Evolutionary conservation across 2,329 filamentous ascomycete species (phyloP).

Genomic region (Chaetomium globosum): DNA sequence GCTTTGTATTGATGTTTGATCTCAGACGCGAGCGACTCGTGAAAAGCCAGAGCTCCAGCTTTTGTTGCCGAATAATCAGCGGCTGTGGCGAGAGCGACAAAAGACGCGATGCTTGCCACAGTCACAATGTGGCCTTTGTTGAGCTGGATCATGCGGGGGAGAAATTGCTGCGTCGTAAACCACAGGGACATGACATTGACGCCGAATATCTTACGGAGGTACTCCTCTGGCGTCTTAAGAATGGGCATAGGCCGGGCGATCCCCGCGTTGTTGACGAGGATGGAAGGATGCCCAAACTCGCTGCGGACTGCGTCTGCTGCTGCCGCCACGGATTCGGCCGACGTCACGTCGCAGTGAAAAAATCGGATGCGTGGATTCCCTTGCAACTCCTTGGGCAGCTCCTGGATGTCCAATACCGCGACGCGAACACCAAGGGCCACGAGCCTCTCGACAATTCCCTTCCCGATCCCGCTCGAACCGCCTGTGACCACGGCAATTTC

Average conservation of each 20-base stretch:
- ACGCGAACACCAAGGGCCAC: slow-evolving; percentile 44
- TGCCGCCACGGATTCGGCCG: slow-evolving; percentile 49
- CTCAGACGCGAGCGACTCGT: slow-evolving; percentile 56
- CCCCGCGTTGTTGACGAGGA: slow-evolving; percentile 64
- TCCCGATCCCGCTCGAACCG: slow-evolving; percentile 43
- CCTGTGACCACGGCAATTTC: slow-evolving; percentile 38
- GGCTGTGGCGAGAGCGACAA: slow-evolving; percentile 54
- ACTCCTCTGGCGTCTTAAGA: slow-evolving; percentile 51
- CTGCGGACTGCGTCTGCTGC: slow-evolving; percentile 46
- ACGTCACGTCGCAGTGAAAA: slow-evolving; percentile 53
- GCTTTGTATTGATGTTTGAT: slow-evolving; percentile 55
- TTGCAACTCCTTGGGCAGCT: slow-evolving; percentile 40
- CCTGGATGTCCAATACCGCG: slow-evolving; percentile 44
- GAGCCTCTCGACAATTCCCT: slow-evolving; percentile 42
- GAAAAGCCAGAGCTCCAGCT: slow-evolving; percentile 59
- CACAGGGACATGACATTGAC: slow-evolving; percentile 63
- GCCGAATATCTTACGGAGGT: slow-evolving; percentile 58
- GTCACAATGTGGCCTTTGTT: slow-evolving; percentile 67
- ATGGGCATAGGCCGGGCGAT: slow-evolving; percentile 55
- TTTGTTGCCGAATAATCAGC: slow-evolving; percentile 63
- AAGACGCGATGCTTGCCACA: slow-evolving; percentile 59
- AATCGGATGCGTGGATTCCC: slow-evolving; percentile 36
- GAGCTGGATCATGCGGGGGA: slow-evolving; percentile 56
- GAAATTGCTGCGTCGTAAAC: slow-evolving; percentile 59
- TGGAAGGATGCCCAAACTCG: slow-evolving; percentile 50